Evolutionary conservation across 2,329 filamentous ascomycete species (phyloP).

Genomic region (Tolypocladium amazonense): DNA sequence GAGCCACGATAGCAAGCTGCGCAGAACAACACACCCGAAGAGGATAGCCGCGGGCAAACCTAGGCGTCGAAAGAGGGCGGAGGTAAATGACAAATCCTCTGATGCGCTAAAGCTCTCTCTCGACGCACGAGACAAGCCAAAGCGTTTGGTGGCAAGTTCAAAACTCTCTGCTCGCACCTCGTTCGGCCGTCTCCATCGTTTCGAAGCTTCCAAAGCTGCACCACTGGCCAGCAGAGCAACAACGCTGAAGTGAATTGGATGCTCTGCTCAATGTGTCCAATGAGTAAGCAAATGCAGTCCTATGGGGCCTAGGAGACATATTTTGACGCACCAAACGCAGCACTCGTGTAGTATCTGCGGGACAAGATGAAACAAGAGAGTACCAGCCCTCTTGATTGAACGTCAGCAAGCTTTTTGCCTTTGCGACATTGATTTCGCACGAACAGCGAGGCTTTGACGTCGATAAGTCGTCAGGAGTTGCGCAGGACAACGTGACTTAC

Average conservation of each 20-base stretch:
- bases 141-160: not conserved
- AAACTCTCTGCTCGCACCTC: no score
- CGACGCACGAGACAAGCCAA: not conserved
- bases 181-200: not conserved
- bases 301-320: not conserved
- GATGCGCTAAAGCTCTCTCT: not conserved
- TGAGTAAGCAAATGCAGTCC: not conserved
- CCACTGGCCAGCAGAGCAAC: not conserved
- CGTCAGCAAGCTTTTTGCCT: not conserved
- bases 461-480: not conserved
- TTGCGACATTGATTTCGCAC: not conserved
- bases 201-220: no score
- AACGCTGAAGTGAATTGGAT: not conserved
- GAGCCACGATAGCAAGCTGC: constrained; percentile 18
- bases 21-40: constrained; percentile 1
- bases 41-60: not conserved
- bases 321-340: not conserved
- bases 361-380: not conserved
- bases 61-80: not conserved
- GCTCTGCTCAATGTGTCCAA: not conserved
- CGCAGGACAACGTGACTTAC: not conserved
- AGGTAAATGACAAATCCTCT: not conserved
- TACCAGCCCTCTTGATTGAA: not conserved
- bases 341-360: not conserved
- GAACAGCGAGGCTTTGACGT: not conserved